Evolutionary conservation across 192 early-diverging fungal species (phyloP).

Genomic region (Phlyctochytrium planicorne): DNA sequence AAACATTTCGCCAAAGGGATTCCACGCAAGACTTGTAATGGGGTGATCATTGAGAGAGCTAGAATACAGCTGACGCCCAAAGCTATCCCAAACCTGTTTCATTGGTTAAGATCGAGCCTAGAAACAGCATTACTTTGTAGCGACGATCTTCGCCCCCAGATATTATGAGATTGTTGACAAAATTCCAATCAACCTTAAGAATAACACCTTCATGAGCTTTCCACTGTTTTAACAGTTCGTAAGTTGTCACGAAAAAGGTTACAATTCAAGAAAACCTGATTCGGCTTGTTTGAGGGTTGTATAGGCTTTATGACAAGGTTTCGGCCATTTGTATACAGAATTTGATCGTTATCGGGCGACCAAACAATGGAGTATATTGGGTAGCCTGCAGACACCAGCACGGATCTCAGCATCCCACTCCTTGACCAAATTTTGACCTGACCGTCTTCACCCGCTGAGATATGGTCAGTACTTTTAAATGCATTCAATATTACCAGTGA

Average conservation of each 20-base stretch:
- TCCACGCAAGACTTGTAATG: constrained; percentile 57
- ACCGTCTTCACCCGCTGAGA: constrained; percentile 56
- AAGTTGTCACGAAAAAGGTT: constrained; percentile 1
- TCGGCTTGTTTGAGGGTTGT: constrained; percentile 54
- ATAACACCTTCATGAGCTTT: constrained; percentile 62
- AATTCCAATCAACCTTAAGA: constrained; percentile 56
- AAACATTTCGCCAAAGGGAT: constrained; percentile 60
- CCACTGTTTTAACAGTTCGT: constrained; percentile 47
- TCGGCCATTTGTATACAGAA: constrained; percentile 52
- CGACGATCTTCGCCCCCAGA: constrained; percentile 62
- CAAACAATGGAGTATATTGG: constrained; percentile 54
- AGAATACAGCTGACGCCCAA: constrained; percentile 54
- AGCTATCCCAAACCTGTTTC: constrained; percentile 56
- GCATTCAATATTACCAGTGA: constrained; percentile 39
- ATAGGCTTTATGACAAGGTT: constrained; percentile 58
- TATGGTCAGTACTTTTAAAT: background rate
- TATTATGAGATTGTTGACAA: constrained; percentile 54
- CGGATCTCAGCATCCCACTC: constrained; percentile 61
- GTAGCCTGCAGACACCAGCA: constrained; percentile 40
- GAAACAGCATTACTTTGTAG: constrained; percentile 44
- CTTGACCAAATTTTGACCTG: constrained; percentile 57
- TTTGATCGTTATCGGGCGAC: constrained; percentile 57
- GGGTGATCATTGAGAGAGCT: constrained; percentile 49
- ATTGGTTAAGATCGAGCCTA: background rate
- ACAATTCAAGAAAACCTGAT: constrained; percentile 30